These are phyloP conservation scores for Cordia subcordata DNA, from an alignment of 257 asterid species.

Conservation along the genomic window DNA sequence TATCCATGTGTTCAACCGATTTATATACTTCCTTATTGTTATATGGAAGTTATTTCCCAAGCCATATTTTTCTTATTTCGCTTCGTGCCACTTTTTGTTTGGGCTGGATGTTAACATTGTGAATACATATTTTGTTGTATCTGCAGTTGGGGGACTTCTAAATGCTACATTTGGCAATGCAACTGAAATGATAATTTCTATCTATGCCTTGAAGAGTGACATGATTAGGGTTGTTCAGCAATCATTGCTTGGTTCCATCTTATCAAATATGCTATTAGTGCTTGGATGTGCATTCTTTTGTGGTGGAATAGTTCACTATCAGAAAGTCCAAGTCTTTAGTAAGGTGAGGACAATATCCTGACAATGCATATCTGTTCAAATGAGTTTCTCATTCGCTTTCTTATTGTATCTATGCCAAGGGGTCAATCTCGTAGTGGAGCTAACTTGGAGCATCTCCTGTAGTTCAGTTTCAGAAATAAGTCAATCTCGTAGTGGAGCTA, in stretches of 20 bases:
- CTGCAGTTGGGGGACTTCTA: constrained; percentile 92
- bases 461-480: constrained; percentile 12
- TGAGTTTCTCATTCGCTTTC: constrained; percentile 5
- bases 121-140: neutral
- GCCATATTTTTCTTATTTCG: too few species aligned
- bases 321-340: constrained; percentile 73
- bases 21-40: neutral
- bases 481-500: neutral
- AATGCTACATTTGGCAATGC: constrained; percentile 98
- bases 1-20: neutral
- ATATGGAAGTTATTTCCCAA: too few species aligned
- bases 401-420: constrained; percentile 5
- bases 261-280: constrained; percentile 96
- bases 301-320: constrained; percentile 73
- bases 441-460: neutral
- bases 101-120: neutral
- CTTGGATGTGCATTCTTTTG: constrained; percentile 96
- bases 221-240: constrained; percentile 94
- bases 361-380: constrained; percentile 6
- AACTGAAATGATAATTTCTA: constrained; percentile 92
- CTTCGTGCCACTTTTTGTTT: too few species aligned
- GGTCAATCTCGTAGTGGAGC: neutral
- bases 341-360: constrained; percentile 40
- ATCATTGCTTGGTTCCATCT: constrained; percentile 87
- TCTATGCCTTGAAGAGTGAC: constrained; percentile 83